Conservation (phyloP, 148 eudicot species). For the Polygonum maritimum region DNA sequence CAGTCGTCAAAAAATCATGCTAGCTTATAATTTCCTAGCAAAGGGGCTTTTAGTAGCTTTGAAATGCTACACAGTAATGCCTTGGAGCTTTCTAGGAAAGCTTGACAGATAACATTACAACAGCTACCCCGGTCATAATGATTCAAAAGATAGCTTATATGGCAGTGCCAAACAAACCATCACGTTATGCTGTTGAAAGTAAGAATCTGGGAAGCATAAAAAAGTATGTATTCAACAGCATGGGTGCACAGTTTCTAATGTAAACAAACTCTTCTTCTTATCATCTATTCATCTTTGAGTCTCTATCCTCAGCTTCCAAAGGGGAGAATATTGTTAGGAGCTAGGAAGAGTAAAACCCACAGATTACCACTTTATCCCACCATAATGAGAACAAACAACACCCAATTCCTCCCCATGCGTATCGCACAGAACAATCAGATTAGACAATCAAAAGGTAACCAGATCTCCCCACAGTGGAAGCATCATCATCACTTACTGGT, state of each 20-base stretch:
- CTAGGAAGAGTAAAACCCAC: not conserved
- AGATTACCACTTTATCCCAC: not conserved
- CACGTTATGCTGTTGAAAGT: not conserved
- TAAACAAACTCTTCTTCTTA: not conserved
- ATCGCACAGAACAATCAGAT: constrained; percentile 1
- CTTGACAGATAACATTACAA: not conserved
- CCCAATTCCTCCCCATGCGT: not conserved
- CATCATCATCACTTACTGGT: not conserved
- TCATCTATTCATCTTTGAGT: too few relatives aligned
- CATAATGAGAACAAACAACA: not conserved
- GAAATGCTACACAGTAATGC: not conserved
- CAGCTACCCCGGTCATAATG: not conserved
- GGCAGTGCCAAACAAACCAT: not conserved
- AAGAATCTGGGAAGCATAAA: not conserved
- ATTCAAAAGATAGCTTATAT: not conserved
- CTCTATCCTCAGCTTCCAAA: not conserved
- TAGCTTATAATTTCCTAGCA: not conserved
- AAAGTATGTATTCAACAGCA: not conserved
- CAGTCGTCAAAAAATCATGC: not conserved
- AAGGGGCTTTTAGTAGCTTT: not conserved
- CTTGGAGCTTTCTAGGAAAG: not conserved
- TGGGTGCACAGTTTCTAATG: not conserved
- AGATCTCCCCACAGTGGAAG: not conserved
- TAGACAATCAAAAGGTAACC: not conserved
- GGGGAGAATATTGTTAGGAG: not conserved